Evolutionary conservation across 441 rosid species (phyloP).

Genomic region (Erysimum pusillum): DNA sequence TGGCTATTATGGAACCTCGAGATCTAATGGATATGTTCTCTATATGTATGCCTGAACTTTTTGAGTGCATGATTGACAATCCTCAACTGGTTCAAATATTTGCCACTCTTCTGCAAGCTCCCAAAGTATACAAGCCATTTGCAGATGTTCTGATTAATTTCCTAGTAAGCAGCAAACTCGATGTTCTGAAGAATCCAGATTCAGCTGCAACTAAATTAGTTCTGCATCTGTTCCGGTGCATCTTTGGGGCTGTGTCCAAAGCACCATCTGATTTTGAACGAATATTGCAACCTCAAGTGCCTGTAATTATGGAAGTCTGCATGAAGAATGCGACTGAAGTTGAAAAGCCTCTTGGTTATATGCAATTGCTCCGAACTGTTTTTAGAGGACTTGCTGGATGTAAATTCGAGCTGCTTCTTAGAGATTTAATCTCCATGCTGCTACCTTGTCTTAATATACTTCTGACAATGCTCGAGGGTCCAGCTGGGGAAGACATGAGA

Average conservation of each 20-base stretch:
- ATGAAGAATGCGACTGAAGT: slow-evolving; percentile 94
- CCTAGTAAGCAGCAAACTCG: slow-evolving; percentile 89
- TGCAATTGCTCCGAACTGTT: slow-evolving; percentile 94
- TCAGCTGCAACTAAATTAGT: slow-evolving; percentile 86
- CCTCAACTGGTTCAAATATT: slow-evolving; percentile 89
- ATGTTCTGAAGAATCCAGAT: slow-evolving; percentile 84
- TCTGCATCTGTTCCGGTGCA: slow-evolving; percentile 85
- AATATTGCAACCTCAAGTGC: slow-evolving; percentile 93
- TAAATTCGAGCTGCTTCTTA: slow-evolving; percentile 88
- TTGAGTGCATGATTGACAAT: slow-evolving; percentile 95
- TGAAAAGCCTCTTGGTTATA: slow-evolving; percentile 91
- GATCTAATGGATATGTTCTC: slow-evolving; percentile 99
- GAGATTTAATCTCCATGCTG: slow-evolving; percentile 87
- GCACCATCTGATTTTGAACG: slow-evolving; percentile 96
- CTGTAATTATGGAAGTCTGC: slow-evolving; percentile 93
- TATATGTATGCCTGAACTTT: slow-evolving; percentile 95
- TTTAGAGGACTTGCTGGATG: slow-evolving; percentile 96
- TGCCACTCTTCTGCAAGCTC: slow-evolving; percentile 82
- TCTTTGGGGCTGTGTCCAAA: slow-evolving; percentile 91
- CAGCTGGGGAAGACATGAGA: slow-evolving; percentile 91
- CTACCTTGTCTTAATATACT: slow-evolving; percentile 95
- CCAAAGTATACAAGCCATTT: slow-evolving; percentile 86
- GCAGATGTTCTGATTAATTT: slow-evolving; percentile 94
- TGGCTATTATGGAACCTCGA: slow-evolving; percentile 96
- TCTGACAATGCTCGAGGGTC: slow-evolving; percentile 96